phyloP scores from a whole-genome alignment of 768 basidiomycete species.

The Boletales sp. region DNA sequence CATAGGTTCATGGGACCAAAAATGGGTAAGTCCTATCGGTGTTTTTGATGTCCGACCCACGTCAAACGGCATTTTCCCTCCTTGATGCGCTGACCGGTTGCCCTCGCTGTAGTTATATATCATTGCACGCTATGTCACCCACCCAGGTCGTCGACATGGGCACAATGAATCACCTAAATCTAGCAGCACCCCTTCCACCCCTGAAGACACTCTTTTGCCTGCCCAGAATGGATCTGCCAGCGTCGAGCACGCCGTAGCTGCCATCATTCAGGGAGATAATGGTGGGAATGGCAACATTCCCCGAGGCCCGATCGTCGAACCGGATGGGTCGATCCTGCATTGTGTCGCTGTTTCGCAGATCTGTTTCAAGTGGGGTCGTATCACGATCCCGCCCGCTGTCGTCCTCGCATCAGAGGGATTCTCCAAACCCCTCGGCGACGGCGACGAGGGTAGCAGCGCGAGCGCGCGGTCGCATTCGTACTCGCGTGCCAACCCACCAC shows the following conservation, averaged over 20 bases:
- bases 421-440: conserved; percentile 18
- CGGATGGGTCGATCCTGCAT: conserved; percentile 56
- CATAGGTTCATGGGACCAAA: conserved; percentile 67
- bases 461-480: conserved; percentile 28
- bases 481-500: conserved; percentile 25
- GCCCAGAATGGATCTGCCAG: conserved; percentile 6
- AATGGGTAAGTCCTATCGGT: conserved; percentile 56
- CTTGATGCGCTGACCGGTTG: not conserved
- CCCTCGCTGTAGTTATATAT: conserved; percentile 49
- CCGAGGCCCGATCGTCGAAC: conserved; percentile 17
- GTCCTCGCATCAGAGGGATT: conserved; percentile 62
- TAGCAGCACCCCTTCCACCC: conserved; percentile 22
- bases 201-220: not conserved
- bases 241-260: conserved; percentile 14
- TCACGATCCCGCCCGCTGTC: conserved; percentile 69
- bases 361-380: conserved; percentile 69
- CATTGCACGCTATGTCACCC: conserved; percentile 61
- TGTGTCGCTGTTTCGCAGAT: conserved; percentile 60
- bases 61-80: no score
- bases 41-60: no score
- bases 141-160: conserved; percentile 29
- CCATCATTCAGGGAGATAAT: conserved; percentile 1
- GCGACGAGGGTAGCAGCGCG: not conserved
- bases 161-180: conserved; percentile 19
- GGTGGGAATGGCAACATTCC: not conserved